Base-by-base conservation (phyloP, 495 filamentous ascomycete genomes). In the Trichoderma asperelloides region DNA sequence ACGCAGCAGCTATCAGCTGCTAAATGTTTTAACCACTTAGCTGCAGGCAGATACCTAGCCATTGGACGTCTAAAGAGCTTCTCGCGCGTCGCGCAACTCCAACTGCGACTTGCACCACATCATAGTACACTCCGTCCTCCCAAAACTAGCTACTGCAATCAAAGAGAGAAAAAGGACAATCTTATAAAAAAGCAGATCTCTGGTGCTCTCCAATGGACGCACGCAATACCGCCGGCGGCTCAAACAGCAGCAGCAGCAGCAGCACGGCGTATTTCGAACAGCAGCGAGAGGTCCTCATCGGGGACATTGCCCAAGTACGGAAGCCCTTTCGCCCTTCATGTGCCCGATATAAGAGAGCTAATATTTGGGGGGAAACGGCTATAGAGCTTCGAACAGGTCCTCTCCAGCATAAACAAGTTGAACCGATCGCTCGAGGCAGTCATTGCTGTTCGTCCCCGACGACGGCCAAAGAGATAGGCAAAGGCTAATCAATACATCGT, bases 331-430 rank as follows among this genome's bases (percentile, higher is more conserved):
- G 37, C 13, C 55, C 51, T n/a, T n/a, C n/a, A n/a, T n/a, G n/a
- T n/a, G n/a, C n/a, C n/a, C n/a, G n/a, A n/a, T n/a, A n/a, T n/a
- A n/a, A n/a, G n/a, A n/a, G n/a, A n/a, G n/a, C n/a, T n/a, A n/a
- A n/a, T n/a, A n/a, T n/a, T n/a, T n/a, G n/a, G n/a, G n/a, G n/a
- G n/a, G n/a, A n/a, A n/a, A n/a, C n/a, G n/a, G n/a, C n/a, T n/a
- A n/a, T 68, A 96, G 91, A 89, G 87, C 75, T 90, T 98, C 77
- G 95, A 98, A 70, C 86, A 94, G 72, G 93, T 97, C 62, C 89
- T 98, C 64, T 91, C 93, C 70, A 96, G 96, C 72, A 91, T 98
- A 77, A 98, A 98, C 77, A 91, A 93, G 69, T 79, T 98, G 64
- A 98, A 97, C 76, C 89, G 95, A 37, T 91, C 88, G 43, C 78